These are phyloP conservation scores for Ophiostoma triangulosporum DNA, from an alignment of 2,329 filamentous ascomycete genomes.

Conservation along the genomic window DNA sequence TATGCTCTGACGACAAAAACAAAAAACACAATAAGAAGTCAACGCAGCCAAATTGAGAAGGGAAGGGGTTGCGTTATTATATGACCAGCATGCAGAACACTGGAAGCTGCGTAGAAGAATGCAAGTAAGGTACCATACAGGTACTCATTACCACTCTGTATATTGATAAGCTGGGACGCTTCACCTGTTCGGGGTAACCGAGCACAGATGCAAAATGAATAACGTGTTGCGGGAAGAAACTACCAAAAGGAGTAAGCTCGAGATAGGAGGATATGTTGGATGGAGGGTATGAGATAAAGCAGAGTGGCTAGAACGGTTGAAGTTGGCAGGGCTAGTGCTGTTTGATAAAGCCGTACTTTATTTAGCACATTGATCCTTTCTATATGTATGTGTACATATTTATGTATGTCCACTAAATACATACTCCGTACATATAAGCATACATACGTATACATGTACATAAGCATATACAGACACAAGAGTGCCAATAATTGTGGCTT, in stretches of 20 bases:
- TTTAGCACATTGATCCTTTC: too few relatives aligned
- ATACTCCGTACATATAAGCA: too few relatives aligned
- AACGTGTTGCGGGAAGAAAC: not conserved
- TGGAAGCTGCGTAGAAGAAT: not conserved
- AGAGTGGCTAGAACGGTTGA: not conserved
- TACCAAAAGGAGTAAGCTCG: conserved; percentile 1
- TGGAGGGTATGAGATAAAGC: not conserved
- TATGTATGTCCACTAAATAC: too few relatives aligned
- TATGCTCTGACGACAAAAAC: not conserved
- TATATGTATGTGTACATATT: too few relatives aligned
- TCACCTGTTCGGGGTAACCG: not conserved
- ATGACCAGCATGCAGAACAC: not conserved
- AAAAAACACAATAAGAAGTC: not conserved
- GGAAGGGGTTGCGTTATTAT: not conserved
- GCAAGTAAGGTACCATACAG: not conserved
- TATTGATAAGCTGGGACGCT: not conserved
- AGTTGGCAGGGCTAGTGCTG: not conserved
- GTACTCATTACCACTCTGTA: not conserved
- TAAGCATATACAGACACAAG: too few relatives aligned
- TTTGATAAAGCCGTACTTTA: too few relatives aligned
- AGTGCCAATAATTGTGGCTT: too few relatives aligned
- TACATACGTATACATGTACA: too few relatives aligned
- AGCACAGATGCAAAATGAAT: not conserved
- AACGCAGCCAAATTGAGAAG: too few relatives aligned
- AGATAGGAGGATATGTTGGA: not conserved